A percentile compares a stretch with the other conserved stretches of the same genome.
Conservation (phyloP, 1,284 basidiomycete genomes). For the Naganishia liquefaciens region DNA sequence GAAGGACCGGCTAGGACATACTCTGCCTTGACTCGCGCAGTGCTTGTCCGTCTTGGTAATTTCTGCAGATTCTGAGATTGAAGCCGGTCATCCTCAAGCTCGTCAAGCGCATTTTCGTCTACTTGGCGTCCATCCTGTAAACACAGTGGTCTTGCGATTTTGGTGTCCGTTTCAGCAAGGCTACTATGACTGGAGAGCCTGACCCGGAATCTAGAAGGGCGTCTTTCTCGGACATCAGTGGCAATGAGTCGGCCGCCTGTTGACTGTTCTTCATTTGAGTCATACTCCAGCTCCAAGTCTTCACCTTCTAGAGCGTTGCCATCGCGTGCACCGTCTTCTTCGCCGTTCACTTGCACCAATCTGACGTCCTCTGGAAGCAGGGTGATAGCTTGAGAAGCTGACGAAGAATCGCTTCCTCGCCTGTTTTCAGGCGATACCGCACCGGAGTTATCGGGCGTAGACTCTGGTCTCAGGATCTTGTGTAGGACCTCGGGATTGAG, state of each 20-base stretch:
- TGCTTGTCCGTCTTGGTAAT: slow-evolving; percentile 6
- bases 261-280: slow-evolving; percentile 19
- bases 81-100: slow-evolving; percentile 12
- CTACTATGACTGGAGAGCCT: slow-evolving; percentile 18
- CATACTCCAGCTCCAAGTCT: slow-evolving; percentile 24
- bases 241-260: not conserved
- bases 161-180: slow-evolving; percentile 2
- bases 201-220: slow-evolving; percentile 26
- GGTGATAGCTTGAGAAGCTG: slow-evolving; percentile 31
- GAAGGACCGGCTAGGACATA: slow-evolving; percentile 52
- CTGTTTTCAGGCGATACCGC: not conserved
- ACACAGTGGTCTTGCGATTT: not conserved
- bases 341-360: slow-evolving; percentile 4
- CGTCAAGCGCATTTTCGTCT: slow-evolving; percentile 10
- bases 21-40: slow-evolving; percentile 41
- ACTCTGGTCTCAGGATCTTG: slow-evolving; percentile 54
- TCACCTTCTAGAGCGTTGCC: slow-evolving; percentile 19
- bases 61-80: not conserved
- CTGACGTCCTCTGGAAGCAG: slow-evolving; percentile 7
- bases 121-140: not conserved
- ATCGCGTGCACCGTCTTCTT: not conserved
- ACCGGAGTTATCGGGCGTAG: slow-evolving; percentile 13
- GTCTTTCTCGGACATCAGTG: slow-evolving; percentile 6
- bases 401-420: slow-evolving; percentile 3
- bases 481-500: slow-evolving; percentile 65